Percentiles rank a stretch among this genome's conserved stretches.
phyloP scores from a whole-genome alignment of 169 alveolate species.

The Plasmodium vinckei region DNA sequence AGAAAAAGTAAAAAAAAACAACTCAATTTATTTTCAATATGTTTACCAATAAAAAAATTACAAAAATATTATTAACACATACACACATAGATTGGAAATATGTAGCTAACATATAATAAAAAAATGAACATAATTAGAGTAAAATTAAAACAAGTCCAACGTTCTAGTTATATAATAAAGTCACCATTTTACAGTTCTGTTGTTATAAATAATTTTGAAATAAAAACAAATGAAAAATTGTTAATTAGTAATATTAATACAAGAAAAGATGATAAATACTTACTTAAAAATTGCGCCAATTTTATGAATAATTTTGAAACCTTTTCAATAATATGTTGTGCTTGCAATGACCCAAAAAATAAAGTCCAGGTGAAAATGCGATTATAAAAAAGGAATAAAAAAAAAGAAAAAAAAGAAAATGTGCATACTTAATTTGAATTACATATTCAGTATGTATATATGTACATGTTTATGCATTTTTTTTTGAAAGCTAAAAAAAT shows the following conservation, averaged over 20 bases:
- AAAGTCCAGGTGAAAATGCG: constrained; percentile 34
- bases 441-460: neutral
- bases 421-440: neutral
- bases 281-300: constrained; percentile 20
- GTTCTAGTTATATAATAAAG: constrained; percentile 2
- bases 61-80: too few species aligned
- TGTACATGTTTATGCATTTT: neutral
- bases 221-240: constrained; percentile 25
- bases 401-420: neutral
- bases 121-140: constrained; percentile 10
- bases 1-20: too few species aligned
- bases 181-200: constrained; percentile 18
- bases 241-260: constrained; percentile 13
- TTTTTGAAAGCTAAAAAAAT: constrained; percentile 31
- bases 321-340: constrained; percentile 54
- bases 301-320: constrained; percentile 48
- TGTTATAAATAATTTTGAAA: constrained; percentile 30
- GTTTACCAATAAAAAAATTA: too few species aligned
- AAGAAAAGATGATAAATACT: constrained; percentile 19
- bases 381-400: neutral
- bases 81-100: too few species aligned
- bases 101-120: neutral
- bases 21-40: too few species aligned
- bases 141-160: neutral
- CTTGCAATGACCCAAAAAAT: constrained; percentile 65